Evolutionary conservation across 352 stramenopile genomes (phyloP).

Genomic region (Lagenidium sp.): DNA sequence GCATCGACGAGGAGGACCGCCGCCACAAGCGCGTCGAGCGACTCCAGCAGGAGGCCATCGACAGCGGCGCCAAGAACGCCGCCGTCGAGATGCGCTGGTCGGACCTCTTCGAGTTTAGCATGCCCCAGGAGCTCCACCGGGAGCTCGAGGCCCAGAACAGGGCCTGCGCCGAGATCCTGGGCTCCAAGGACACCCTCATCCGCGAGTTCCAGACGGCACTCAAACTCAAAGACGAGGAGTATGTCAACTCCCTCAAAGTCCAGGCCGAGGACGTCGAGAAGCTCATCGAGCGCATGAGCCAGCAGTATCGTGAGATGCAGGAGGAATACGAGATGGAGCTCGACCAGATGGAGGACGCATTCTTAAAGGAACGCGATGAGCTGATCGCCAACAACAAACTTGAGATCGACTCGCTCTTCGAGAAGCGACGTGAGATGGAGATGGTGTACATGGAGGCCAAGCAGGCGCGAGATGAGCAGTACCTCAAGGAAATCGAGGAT

Average conservation of each 20-base stretch:
- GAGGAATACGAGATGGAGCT: conserved; percentile 92
- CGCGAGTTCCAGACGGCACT: conserved; percentile 87
- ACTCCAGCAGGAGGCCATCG: conserved; percentile 89
- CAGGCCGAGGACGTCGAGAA: conserved; percentile 88
- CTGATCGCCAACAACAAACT: conserved; percentile 84
- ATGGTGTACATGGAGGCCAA: conserved; percentile 91
- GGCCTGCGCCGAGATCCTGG: conserved; percentile 86
- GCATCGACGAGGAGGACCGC: conserved; percentile 87
- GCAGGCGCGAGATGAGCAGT: conserved; percentile 84
- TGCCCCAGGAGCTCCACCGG: conserved; percentile 89
- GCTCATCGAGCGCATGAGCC: conserved; percentile 82
- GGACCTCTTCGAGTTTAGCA: conserved; percentile 88
- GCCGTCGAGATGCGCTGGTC: conserved; percentile 91
- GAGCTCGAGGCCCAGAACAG: conserved; percentile 86
- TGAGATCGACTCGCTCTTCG: conserved; percentile 91
- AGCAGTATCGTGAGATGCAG: conserved; percentile 91
- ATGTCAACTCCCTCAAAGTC: conserved; percentile 88
- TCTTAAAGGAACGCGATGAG: conserved; percentile 88
- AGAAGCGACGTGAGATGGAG: conserved; percentile 89
- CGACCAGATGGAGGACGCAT: conserved; percentile 90
- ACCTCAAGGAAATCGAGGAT: conserved; percentile 88
- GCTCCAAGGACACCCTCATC: conserved; percentile 86
- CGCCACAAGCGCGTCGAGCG: conserved; percentile 75
- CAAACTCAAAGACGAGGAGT: conserved; percentile 93
- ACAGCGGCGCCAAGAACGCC: conserved; percentile 86